Base-by-base conservation (phyloP, 164 flowering plant species). In the Vitis rupestris region DNA sequence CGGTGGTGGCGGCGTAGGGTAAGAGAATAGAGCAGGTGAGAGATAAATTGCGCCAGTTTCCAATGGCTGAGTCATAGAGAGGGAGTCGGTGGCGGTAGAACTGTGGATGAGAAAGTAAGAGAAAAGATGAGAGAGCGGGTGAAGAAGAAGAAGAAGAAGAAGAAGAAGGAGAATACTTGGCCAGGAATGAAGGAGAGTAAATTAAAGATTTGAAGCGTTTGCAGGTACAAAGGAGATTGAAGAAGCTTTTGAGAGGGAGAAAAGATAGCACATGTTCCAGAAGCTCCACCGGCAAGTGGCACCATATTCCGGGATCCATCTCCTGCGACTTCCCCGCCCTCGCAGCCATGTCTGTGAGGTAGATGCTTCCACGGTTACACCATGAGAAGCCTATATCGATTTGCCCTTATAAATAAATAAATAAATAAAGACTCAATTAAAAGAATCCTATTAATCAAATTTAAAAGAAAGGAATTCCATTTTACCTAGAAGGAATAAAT, bases 241-340 rank as follows among this genome's bases (percentile, higher is more conserved):
- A 60, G 68, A 88, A 76, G 31, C 74, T 67, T 63, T 81, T 83
- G 14, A 84, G 75, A 4, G 94, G 94, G 9, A 92, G 86, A 48
- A 83, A 80, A 4, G 85, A 83, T 48, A 92, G 83, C 0, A 90
- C 50, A 10, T 68, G 86, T 29, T 87, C 93, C 0, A 89, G 85
- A 1, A 89, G 74, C 9, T 91, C 89, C 31, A n/a, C 63, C 1
- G 94, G 97, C 10, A 92, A 65, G 23, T 52, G 31, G 70, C 89
- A 75, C 97, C 94, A 92, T 63, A 92, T 78, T 48, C 31, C 31
- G 1, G 91, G 86, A 73, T 88, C 89, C 97, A 90, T 90, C 30
- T 71, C 74, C 50, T 58, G 61, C 44, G 67, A 49, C 0, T 9
- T 50, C 47, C 4, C 14, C 51, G 66, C 44, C 44, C 4, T 37